Percentiles rank a stretch among this genome's conserved stretches.
Conservation (phyloP, 495 filamentous ascomycete species). For the Platismatia glauca region DNA sequence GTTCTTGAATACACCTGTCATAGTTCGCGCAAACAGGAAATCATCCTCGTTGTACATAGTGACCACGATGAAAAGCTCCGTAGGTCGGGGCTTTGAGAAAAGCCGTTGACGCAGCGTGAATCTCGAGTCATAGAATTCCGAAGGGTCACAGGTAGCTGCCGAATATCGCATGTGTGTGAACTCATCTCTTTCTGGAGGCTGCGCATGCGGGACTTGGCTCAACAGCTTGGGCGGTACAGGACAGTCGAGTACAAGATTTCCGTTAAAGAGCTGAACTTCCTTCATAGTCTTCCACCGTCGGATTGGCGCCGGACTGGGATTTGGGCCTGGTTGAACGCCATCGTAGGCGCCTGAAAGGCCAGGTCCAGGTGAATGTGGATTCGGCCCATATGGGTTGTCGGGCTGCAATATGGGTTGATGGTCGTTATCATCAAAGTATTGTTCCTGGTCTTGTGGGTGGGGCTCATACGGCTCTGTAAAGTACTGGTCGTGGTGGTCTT, state of each 20-base stretch:
- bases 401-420: slow-evolving; percentile 51
- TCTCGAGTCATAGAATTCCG: slow-evolving; percentile 74
- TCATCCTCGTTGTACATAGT: slow-evolving; percentile 99
- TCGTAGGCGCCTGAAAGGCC: slow-evolving; percentile 30
- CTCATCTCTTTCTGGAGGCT: slow-evolving; percentile 78
- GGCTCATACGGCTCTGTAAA: slow-evolving; percentile 76
- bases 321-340: slow-evolving; percentile 34
- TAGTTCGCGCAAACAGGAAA: slow-evolving; percentile 87
- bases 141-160: slow-evolving; percentile 91
- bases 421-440: slow-evolving; percentile 49
- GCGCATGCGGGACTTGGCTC: slow-evolving; percentile 72
- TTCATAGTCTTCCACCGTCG: slow-evolving; percentile 97
- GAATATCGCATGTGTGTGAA: slow-evolving; percentile 99
- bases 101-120: slow-evolving; percentile 92
- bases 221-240: slow-evolving; percentile 86
- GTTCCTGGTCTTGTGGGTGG: slow-evolving; percentile 41
- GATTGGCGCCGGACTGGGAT: slow-evolving; percentile 58
- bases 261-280: slow-evolving; percentile 91
- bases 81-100: slow-evolving; percentile 86
- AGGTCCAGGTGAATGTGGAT: slow-evolving; percentile 41
- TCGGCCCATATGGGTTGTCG: slow-evolving; percentile 49
- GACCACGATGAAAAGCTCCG: slow-evolving; percentile 93
- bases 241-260: slow-evolving; percentile 95
- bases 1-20: slow-evolving; percentile 98
- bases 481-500: slow-evolving; percentile 79